Evolutionary conservation across 1,139 yeast genomes (phyloP), one percentile per base, ranked within the genome.

Genomic region (Blastobotrys aristatus): DNA sequence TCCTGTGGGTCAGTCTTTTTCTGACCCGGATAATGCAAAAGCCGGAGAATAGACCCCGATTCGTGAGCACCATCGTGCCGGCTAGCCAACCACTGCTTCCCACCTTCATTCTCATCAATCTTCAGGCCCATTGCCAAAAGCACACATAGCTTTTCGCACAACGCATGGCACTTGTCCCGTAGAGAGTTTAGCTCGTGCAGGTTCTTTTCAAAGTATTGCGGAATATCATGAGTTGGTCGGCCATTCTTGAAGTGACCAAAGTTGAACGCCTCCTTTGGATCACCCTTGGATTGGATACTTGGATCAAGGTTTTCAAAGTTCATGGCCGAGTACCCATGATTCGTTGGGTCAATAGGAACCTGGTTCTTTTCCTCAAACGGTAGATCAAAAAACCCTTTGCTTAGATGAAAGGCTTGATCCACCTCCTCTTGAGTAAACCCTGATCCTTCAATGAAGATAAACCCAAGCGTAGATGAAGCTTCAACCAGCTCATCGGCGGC

Each of bases 391-490:
- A 79, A 84, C 20, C 71, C 62, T 50, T 72, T 68, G n/a, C 88
- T 78, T 44, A 80, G 55, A 10, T 59, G 63, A 57, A 84, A 84
- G 37, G 80, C 64, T 2, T 62, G 61, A 46, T 77, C 76, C 6
- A 84, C 83, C 53, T 82, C 89, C 4, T 66, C 63, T 50, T 74
- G 75, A 0, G 78, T 66, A 60, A 84, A 80, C 6, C 76, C 82
- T 53, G 84, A 87, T 7, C 92, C 90, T 57, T 83, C 86, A 5
- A 84, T 70, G 57, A 83, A 82, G 39, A 84, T 68, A 57, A 85
- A 84, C 0, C 95, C 94, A 53, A 82, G 83, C 0, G 77, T 66
- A 14, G 78, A 70, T 6, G 88, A 87, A 0, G 92, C 92, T 3
- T 76, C 68, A 10, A 82, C 70, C 16, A 85, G 70, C 44, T 73